Conservation (phyloP, 31 red algal genomes). For the Porphyra umbilicalis region DNA sequence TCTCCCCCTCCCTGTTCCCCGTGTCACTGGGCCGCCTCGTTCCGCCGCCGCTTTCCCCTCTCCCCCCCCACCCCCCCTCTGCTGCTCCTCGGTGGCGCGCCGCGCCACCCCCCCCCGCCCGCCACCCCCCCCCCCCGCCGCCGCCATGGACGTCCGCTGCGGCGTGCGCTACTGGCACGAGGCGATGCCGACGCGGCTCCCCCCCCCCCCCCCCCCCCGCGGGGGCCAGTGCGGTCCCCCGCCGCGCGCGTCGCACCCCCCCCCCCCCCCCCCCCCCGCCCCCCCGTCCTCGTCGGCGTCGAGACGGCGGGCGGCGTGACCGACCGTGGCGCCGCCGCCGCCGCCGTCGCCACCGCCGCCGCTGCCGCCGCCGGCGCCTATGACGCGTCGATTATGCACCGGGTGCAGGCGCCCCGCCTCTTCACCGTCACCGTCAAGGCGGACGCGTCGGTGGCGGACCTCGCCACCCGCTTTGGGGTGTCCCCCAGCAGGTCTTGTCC, state of each 20-base stretch:
- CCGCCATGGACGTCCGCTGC: background rate
- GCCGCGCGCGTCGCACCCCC: background rate
- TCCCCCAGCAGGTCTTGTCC: background rate
- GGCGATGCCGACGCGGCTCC: background rate
- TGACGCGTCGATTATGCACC: background rate
- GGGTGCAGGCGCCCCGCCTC: background rate
- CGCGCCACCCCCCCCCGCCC: background rate
- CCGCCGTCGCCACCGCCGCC: no score
- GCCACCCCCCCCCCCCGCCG: background rate
- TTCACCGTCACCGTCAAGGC: slow-evolving; percentile 1
- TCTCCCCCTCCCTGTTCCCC: no score
- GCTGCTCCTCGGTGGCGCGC: background rate
- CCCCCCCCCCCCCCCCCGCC: background rate
- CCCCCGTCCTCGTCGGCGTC: background rate
- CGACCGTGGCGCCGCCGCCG: background rate
- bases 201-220: background rate
- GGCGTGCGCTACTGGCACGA: background rate
- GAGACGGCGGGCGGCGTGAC: background rate
- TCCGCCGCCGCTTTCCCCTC: background rate
- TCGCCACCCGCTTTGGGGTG: background rate
- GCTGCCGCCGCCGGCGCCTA: background rate
- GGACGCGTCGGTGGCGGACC: background rate
- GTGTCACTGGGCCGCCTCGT: no score
- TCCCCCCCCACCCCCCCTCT: background rate
- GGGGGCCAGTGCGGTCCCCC: background rate